Conservation (phyloP, 108 stramenopile species). For the Pseudonitzschia multiseries region DNA sequence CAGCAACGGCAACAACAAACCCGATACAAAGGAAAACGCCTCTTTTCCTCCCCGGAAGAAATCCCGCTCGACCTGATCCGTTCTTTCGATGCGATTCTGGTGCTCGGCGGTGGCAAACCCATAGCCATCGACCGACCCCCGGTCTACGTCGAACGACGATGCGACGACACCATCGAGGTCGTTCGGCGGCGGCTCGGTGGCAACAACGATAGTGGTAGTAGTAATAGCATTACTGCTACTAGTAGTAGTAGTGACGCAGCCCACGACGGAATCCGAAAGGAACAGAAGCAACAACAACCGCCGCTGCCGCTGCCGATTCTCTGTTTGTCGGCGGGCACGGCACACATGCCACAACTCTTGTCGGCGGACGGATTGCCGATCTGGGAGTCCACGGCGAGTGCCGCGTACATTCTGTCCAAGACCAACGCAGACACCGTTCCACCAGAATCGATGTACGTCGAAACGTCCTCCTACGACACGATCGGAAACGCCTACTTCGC, state of each 20-base stretch:
- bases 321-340: constrained; percentile 82
- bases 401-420: constrained; percentile 48
- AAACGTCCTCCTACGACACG: constrained; percentile 86
- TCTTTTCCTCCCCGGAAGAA: neutral
- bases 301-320: constrained; percentile 40
- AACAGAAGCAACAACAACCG: neutral
- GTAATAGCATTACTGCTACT: no score
- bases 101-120: constrained; percentile 83
- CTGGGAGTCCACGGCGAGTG: constrained; percentile 79
- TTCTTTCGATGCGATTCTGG: constrained; percentile 67
- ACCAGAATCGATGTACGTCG: constrained; percentile 51
- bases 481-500: constrained; percentile 83
- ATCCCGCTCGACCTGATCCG: neutral
- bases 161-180: constrained; percentile 51
- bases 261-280: neutral
- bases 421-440: neutral
- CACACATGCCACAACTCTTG: constrained; percentile 77
- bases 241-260: no score
- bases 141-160: constrained; percentile 61
- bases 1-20: no score
- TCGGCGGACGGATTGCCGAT: constrained; percentile 68
- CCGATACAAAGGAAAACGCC: neutral
- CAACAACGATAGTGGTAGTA: neutral
- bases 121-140: constrained; percentile 60
- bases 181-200: neutral